Percentiles rank a stretch among this genome's conserved stretches.
Evolutionary conservation across 768 basidiomycete genomes (phyloP).

Genomic region (Hericium alpestre): DNA sequence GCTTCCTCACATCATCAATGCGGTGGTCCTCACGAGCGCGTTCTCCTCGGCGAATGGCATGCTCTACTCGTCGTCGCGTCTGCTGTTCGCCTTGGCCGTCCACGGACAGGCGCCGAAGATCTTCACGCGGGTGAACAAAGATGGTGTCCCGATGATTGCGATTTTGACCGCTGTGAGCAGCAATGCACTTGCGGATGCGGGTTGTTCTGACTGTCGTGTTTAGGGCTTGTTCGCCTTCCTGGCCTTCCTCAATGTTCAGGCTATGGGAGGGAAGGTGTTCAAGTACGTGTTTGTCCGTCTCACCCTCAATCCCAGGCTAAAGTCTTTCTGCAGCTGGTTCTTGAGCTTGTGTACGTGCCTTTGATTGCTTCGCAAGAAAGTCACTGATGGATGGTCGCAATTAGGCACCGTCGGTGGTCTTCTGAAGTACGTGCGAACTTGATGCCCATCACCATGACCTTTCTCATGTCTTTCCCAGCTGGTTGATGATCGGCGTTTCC

Average conservation of each 20-base stretch:
- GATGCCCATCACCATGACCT: no score
- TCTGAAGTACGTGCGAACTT: constrained; percentile 6
- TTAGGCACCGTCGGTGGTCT: constrained; percentile 12
- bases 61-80: constrained; percentile 10
- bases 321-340: constrained; percentile 5
- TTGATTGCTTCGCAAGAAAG: background rate
- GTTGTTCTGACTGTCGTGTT: no score
- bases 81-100: constrained; percentile 9
- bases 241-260: constrained; percentile 8
- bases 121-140: constrained; percentile 3
- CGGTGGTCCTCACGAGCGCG: constrained; percentile 9
- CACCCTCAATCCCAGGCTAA: background rate
- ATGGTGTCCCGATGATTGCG: constrained; percentile 10
- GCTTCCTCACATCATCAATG: constrained; percentile 12
- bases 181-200: no score
- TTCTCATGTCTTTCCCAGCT: constrained; percentile 5
- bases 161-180: constrained; percentile 3
- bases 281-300: background rate
- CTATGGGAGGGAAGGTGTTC: constrained; percentile 9
- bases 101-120: constrained; percentile 11
- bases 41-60: constrained; percentile 14
- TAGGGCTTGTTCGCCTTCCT: constrained; percentile 11
- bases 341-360: constrained; percentile 6
- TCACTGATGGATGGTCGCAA: background rate
- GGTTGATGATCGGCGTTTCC: constrained; percentile 12